phyloP scores from a whole-genome alignment of 495 filamentous ascomycete genomes.

The Hamigera avellanea region DNA sequence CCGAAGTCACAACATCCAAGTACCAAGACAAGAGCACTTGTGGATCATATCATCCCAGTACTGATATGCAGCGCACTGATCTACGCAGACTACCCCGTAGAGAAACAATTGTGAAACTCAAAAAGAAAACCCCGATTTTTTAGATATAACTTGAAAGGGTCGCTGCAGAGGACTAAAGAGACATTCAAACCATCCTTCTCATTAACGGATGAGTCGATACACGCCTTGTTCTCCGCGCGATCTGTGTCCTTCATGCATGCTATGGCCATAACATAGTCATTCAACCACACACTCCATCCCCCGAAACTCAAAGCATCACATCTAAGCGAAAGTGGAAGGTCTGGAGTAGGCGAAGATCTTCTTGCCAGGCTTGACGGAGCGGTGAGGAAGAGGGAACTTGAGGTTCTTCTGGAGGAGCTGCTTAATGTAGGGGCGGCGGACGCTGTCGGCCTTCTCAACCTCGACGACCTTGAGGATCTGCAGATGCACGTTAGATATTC shows the following conservation, averaged over 20 bases:
- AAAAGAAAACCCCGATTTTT: constrained; percentile 28
- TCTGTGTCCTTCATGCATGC: constrained; percentile 35
- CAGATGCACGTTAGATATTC: constrained; percentile 16
- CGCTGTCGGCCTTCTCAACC: constrained; percentile 78
- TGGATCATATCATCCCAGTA: too few species aligned
- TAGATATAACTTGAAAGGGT: constrained; percentile 29
- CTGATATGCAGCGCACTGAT: background rate
- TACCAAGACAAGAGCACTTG: too few species aligned
- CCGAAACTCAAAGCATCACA: constrained; percentile 29
- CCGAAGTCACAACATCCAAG: too few species aligned
- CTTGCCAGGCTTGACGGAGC: constrained; percentile 68
- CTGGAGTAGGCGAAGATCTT: constrained; percentile 86
- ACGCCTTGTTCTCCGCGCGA: constrained; percentile 26
- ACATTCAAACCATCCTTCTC: constrained; percentile 34
- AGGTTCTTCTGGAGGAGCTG: constrained; percentile 91
- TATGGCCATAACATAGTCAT: constrained; percentile 39
- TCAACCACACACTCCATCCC: constrained; percentile 34
- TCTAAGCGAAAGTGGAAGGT: constrained; percentile 76
- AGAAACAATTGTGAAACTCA: constrained; percentile 1
- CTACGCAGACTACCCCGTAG: background rate
- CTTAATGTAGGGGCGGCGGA: constrained; percentile 98
- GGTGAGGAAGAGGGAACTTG: constrained; percentile 97
- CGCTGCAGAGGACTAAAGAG: constrained; percentile 35
- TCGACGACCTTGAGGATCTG: constrained; percentile 98
- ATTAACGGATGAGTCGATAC: constrained; percentile 24